Percentiles rank a stretch among this genome's conserved stretches.
Conservation (phyloP, 1,139 yeast genomes). For the Saccharomyces hybrid region DNA sequence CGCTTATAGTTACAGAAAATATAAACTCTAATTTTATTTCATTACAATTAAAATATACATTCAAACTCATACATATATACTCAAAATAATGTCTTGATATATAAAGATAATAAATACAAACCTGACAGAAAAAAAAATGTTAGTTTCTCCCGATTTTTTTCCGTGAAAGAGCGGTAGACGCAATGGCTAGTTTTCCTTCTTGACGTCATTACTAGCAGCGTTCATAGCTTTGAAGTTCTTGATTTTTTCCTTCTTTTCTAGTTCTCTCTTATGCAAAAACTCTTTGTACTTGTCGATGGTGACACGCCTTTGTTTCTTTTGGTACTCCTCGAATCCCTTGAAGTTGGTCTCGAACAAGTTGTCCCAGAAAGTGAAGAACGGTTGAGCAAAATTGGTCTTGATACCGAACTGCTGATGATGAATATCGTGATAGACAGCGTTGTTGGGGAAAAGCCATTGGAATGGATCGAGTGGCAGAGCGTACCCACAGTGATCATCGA, state of each 20-base stretch:
- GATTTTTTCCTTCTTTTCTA: conserved; percentile 17
- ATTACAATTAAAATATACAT: background rate
- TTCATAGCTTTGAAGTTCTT: conserved; percentile 4
- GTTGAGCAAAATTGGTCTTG: conserved; percentile 91
- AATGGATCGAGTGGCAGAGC: conserved; percentile 84
- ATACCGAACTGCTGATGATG: conserved; percentile 96
- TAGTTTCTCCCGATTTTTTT: no score
- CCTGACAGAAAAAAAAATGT: background rate
- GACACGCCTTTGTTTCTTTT: conserved; percentile 47
- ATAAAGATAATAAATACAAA: background rate
- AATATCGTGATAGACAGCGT: conserved; percentile 91
- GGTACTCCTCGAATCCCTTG: conserved; percentile 54
- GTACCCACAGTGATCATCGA: conserved; percentile 97
- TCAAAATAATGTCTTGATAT: background rate
- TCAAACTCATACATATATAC: background rate
- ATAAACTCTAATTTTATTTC: background rate
- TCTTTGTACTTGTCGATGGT: conserved; percentile 55
- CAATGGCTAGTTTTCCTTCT: conserved; percentile 7
- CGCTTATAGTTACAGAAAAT: no score
- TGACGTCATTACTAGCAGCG: conserved; percentile 8
- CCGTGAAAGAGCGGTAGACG: conserved; percentile 4
- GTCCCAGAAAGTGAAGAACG: conserved; percentile 95
- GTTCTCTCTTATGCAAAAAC: conserved; percentile 43
- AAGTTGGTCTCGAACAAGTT: conserved; percentile 61
- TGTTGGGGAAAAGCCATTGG: conserved; percentile 86